Evolutionary conservation across 2,329 filamentous ascomycete species (phyloP).

Genomic region (Claviceps lovelessii): DNA sequence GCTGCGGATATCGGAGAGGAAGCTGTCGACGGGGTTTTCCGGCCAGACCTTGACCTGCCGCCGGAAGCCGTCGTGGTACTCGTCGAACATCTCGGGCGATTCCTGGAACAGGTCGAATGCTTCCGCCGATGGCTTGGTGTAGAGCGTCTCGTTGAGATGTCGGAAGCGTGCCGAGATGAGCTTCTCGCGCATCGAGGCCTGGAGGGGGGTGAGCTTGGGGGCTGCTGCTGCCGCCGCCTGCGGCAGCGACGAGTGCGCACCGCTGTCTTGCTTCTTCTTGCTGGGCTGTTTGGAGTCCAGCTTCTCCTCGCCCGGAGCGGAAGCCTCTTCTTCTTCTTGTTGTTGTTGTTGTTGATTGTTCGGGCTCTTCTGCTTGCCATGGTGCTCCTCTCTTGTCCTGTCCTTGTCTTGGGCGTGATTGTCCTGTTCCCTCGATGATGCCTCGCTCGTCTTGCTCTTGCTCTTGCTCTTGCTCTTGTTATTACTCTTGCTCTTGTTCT

Average conservation of each 20-base stretch:
- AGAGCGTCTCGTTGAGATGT: conserved; percentile 91
- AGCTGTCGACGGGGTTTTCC: conserved; percentile 85
- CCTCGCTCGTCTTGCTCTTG: conserved; percentile 3
- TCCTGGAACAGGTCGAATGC: conserved; percentile 71
- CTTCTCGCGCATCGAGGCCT: conserved; percentile 89
- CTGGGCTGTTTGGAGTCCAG: conserved; percentile 1
- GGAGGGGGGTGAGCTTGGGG: conserved; percentile 71
- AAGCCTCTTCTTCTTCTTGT: conserved; percentile 2
- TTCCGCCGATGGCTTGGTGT: conserved; percentile 75
- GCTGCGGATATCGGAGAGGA: conserved; percentile 54
- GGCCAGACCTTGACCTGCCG: conserved; percentile 94
- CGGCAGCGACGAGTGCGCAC: conserved; percentile 22
- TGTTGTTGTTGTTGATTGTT: conserved; percentile 7
- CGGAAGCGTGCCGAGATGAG: conserved; percentile 90
- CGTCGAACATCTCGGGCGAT: conserved; percentile 83
- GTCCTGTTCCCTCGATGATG: conserved; percentile 11
- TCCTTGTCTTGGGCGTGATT: conserved; percentile 28
- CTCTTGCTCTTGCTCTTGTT: background rate
- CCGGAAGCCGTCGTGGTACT: conserved; percentile 94
- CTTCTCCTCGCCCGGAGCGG: conserved; percentile 7
- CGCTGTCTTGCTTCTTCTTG: conserved; percentile 10
- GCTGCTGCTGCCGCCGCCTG: conserved; percentile 14
- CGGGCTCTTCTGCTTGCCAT: conserved; percentile 11
- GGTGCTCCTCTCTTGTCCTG: conserved; percentile 16
- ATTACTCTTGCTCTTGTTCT: background rate